phyloP scores from a whole-genome alignment of 106 monocot genomes.

The Dendrobium officinale region DNA sequence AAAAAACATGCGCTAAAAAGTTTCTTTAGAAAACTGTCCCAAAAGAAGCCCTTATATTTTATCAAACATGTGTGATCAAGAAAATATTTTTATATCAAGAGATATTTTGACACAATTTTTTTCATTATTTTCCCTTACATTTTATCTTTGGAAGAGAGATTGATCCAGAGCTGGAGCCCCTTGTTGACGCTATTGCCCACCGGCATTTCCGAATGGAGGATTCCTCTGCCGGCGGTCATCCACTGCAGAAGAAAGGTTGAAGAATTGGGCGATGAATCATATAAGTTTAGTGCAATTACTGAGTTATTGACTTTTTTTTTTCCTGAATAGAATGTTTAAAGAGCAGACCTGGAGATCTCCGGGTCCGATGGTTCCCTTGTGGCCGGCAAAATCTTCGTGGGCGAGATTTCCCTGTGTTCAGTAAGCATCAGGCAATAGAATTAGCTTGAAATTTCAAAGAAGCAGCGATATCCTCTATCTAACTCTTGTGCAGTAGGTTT shows the following conservation, averaged over 20 bases:
- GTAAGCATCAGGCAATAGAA: background rate
- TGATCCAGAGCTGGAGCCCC: conserved; percentile 79
- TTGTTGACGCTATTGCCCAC: conserved; percentile 30
- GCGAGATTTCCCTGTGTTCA: conserved; percentile 54
- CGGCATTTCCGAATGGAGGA: conserved; percentile 75
- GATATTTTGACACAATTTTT: too few relatives aligned
- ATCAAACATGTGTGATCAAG: too few relatives aligned
- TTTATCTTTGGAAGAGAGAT: conserved; percentile 73
- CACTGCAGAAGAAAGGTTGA: conserved; percentile 21
- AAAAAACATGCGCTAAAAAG: too few relatives aligned
- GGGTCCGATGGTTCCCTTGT: conserved; percentile 59
- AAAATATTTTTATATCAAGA: too few relatives aligned
- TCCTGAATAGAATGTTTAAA: background rate
- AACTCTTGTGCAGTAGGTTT: too few relatives aligned
- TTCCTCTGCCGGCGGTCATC: conserved; percentile 84
- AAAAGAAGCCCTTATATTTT: too few relatives aligned
- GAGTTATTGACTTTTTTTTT: too few relatives aligned
- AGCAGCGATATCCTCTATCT: too few relatives aligned
- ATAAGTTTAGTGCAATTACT: too few relatives aligned
- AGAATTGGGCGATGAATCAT: background rate
- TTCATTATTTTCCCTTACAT: conserved; percentile 27
- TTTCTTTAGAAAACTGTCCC: too few relatives aligned
- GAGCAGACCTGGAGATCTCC: conserved; percentile 70
- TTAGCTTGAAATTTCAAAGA: background rate
- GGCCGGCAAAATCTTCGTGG: conserved; percentile 74